Evolutionary conservation across 768 basidiomycete species (phyloP), one percentile per base, ranked within the genome.

Genomic region (Phaffia australis): DNA sequence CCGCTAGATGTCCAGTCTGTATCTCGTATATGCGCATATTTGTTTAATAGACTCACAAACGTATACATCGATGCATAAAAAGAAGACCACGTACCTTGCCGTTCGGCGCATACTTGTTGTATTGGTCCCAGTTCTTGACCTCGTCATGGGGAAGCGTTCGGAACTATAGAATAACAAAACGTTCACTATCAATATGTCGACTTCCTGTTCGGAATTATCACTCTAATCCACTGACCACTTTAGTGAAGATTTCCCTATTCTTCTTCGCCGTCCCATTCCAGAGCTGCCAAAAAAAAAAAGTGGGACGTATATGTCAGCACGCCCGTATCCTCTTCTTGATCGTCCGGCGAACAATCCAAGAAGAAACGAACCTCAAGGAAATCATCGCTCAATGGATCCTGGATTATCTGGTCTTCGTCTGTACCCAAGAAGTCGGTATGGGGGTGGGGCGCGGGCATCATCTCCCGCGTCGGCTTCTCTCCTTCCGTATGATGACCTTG

Each of bases 211-310:
- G 48, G 2, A 9, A 21, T 3, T 23, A 9, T 0, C 32, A 16
- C 27, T 18, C 8, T n/a, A 21, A 47, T n/a, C 30, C 14, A 70
- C 65, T 60, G 19, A 89, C 83, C 35, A 92, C 72, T 77, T 89
- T 88, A 5, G 87, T 85, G 71, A 90, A 94, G 64, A 92, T 81
- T 74, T 88, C 86, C 63, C 89, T 80, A 74, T 97, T 97, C 78
- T 77, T 82, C 67, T 81, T 80, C 21, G 90, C 92, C 0, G 87
- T 91, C 47, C 78, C 79, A 50, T 79, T 81, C 84, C 85, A 86
- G 7, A 91, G 77, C 9, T 65, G 56, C 47, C 14, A 6, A 19
- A 27, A 62, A 46, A 25, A 11, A 30, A 27, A 32, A 21, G 49
- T 35, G 2, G 56, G 46, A 4, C 21, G 30, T 11, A 54, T 32